Conservation (phyloP, 73 alveolate genomes). For the Symbiodinium natans region DNA sequence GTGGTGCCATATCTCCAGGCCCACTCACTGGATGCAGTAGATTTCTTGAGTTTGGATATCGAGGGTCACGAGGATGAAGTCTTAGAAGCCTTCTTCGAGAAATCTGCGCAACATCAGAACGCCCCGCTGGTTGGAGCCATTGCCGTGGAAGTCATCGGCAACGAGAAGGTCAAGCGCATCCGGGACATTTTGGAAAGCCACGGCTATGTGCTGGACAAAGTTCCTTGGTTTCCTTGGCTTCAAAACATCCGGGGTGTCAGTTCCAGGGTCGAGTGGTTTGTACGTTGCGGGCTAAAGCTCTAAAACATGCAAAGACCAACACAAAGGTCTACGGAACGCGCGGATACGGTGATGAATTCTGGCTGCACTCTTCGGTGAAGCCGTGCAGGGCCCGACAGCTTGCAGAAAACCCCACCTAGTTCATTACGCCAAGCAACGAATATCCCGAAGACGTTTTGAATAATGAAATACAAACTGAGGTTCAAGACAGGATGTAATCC, state of each 20-base stretch:
- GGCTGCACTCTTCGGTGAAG: constrained; percentile 28
- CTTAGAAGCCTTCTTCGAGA: neutral
- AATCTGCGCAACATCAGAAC: neutral
- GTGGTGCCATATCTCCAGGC: neutral
- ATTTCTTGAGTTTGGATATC: constrained; percentile 28
- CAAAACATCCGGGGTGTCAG: too few relatives aligned
- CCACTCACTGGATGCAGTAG: neutral
- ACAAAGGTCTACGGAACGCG: neutral
- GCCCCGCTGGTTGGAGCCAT: neutral
- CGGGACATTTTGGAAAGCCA: neutral
- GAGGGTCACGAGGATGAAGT: constrained; percentile 20
- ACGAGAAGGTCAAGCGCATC: neutral
- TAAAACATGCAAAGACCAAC: neutral
- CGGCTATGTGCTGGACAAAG: constrained; percentile 18
- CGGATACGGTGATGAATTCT: neutral
- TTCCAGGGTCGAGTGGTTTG: too few relatives aligned
- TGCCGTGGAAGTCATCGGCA: neutral
- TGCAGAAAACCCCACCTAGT: too few relatives aligned
- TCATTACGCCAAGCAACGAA: too few relatives aligned
- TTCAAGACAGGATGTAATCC: too few relatives aligned
- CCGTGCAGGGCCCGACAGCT: too few relatives aligned
- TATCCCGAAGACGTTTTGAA: too few relatives aligned
- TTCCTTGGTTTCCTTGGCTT: too few relatives aligned
- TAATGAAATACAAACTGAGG: too few relatives aligned
- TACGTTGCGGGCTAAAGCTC: too few relatives aligned